Evolutionary conservation across 1,284 basidiomycete genomes (phyloP).

Genomic region (Singerocomus inundabilis): DNA sequence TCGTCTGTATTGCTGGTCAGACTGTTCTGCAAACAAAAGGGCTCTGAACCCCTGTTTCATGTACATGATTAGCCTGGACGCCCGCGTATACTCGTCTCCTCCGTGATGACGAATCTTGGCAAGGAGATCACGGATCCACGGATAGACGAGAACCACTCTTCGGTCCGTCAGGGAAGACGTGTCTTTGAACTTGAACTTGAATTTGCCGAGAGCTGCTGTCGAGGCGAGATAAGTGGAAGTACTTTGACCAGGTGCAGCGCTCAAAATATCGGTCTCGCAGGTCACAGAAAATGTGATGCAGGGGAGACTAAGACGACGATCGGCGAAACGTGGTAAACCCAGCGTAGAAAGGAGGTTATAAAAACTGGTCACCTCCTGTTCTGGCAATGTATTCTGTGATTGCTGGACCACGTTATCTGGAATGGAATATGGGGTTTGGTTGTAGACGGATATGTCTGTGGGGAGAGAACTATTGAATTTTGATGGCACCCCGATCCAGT

Average conservation of each 20-base stretch:
- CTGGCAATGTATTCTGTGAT: neutral
- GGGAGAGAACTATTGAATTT: conserved; percentile 17
- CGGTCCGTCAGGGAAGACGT: neutral
- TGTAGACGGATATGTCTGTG: conserved; percentile 9
- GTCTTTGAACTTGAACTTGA: neutral
- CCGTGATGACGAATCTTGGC: neutral
- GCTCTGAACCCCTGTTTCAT: conserved; percentile 15
- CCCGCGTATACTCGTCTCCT: neutral
- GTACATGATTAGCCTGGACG: conserved; percentile 1
- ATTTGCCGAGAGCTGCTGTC: conserved; percentile 2
- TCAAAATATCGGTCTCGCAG: neutral
- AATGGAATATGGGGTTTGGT: conserved; percentile 1
- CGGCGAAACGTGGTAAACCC: neutral
- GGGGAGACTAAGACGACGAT: conserved; percentile 9
- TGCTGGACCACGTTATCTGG: neutral
- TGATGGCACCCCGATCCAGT: conserved; percentile 19
- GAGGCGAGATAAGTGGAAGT: neutral
- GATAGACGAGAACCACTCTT: conserved; percentile 7
- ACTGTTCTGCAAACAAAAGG: conserved; percentile 7
- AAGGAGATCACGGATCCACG: conserved; percentile 13
- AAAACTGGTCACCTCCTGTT: neutral
- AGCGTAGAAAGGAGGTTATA: neutral
- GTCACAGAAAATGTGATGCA: conserved; percentile 15
- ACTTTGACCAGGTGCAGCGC: neutral
- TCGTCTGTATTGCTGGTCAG: conserved; percentile 1